phyloP scores from a whole-genome alignment of 1,139 yeast genomes.

The Candida labiduridarum region DNA sequence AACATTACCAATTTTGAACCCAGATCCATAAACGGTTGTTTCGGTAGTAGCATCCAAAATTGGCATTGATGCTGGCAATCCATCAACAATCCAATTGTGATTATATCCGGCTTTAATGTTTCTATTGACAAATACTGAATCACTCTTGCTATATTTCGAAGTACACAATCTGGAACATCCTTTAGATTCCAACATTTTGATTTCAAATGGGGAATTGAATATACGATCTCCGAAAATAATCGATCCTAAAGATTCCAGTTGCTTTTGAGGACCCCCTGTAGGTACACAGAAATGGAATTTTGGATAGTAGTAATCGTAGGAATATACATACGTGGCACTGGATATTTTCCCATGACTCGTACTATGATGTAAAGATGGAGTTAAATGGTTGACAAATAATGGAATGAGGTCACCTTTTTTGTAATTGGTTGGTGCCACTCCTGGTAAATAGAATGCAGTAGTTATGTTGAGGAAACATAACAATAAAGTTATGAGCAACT shows the following conservation, averaged over 20 bases:
- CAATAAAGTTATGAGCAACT: constrained; percentile 18
- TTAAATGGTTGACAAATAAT: constrained; percentile 82
- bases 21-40: constrained; percentile 69
- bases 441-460: constrained; percentile 83
- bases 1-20: constrained; percentile 75
- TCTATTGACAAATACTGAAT: constrained; percentile 73
- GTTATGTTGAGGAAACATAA: constrained; percentile 25
- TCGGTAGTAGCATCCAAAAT: constrained; percentile 60
- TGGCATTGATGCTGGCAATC: constrained; percentile 83
- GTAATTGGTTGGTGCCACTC: constrained; percentile 92
- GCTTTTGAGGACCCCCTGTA: constrained; percentile 64
- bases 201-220: constrained; percentile 85
- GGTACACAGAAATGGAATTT: constrained; percentile 87
- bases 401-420: constrained; percentile 72
- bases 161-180: constrained; percentile 69
- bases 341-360: constrained; percentile 29
- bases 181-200: constrained; percentile 74
- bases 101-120: constrained; percentile 80
- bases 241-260: constrained; percentile 89
- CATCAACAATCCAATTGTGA: constrained; percentile 93
- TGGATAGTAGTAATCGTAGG: constrained; percentile 85
- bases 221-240: constrained; percentile 94
- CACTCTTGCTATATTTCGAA: constrained; percentile 59
- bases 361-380: constrained; percentile 68
- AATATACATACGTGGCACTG: constrained; percentile 61